phyloP scores from a whole-genome alignment of 805 yeast species.

The Monosporozyma unispora region DNA sequence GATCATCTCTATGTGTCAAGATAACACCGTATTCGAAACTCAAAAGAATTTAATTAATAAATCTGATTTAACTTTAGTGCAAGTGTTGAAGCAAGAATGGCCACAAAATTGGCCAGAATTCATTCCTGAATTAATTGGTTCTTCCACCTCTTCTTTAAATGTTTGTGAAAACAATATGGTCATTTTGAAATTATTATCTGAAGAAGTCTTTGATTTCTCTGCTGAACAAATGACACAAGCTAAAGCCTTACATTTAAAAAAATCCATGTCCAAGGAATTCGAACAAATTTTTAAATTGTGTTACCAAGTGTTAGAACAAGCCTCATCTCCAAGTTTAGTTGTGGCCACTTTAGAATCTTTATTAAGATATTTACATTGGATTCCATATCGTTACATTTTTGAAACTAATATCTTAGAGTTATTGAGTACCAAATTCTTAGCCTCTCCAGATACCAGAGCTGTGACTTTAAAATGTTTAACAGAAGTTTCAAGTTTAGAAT shows the following conservation, averaged over 20 bases:
- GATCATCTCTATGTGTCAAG: slow-evolving; percentile 86
- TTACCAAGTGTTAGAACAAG: slow-evolving; percentile 84
- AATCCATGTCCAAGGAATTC: slow-evolving; percentile 81
- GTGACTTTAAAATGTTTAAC: slow-evolving; percentile 85
- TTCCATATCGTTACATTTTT: slow-evolving; percentile 81
- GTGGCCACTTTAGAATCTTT: slow-evolving; percentile 77
- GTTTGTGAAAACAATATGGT: slow-evolving; percentile 98
- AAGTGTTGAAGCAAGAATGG: slow-evolving; percentile 96
- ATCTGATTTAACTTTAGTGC: slow-evolving; percentile 88
- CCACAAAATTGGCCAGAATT: slow-evolving; percentile 98
- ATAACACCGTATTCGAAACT: slow-evolving; percentile 57
- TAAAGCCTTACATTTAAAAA: slow-evolving; percentile 73
- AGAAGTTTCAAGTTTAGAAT: slow-evolving; percentile 67
- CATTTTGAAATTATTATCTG: slow-evolving; percentile 78
- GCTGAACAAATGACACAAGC: slow-evolving; percentile 96
- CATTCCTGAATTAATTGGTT: slow-evolving; percentile 82
- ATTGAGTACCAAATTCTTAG: slow-evolving; percentile 66
- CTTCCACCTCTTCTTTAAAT: slow-evolving; percentile 76
- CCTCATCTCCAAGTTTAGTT: slow-evolving; percentile 74
- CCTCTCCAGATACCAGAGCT: slow-evolving; percentile 71
- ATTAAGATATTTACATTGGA: slow-evolving; percentile 86
- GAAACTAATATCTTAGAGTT: slow-evolving; percentile 73
- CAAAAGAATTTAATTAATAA: slow-evolving; percentile 84
- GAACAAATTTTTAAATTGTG: slow-evolving; percentile 89
- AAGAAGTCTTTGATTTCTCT: slow-evolving; percentile 93